Conservation (phyloP, 2,329 filamentous ascomycete species). For the Whalleya microplaca region DNA sequence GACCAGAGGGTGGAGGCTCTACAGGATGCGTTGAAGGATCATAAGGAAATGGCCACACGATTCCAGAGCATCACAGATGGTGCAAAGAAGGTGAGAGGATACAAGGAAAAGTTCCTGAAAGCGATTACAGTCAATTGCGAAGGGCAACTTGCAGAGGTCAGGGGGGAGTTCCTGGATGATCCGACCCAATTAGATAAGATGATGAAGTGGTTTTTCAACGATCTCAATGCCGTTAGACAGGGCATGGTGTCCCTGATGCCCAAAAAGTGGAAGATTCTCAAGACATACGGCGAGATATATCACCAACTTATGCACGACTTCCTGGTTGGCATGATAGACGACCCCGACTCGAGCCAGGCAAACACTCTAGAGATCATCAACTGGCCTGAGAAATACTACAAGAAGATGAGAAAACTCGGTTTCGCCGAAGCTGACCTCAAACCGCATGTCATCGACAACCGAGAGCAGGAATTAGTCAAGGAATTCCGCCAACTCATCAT, state of each 20-base stretch:
- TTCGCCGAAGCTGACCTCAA: constrained; percentile 75
- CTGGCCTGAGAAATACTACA: constrained; percentile 95
- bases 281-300: constrained; percentile 88
- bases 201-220: constrained; percentile 97
- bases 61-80: constrained; percentile 96
- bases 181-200: constrained; percentile 82
- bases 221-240: constrained; percentile 90
- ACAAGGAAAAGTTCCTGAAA: constrained; percentile 93
- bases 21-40: constrained; percentile 92
- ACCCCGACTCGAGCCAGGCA: constrained; percentile 80
- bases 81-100: constrained; percentile 87
- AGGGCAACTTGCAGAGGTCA: constrained; percentile 72
- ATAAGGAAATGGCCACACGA: constrained; percentile 88
- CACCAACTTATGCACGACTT: constrained; percentile 96
- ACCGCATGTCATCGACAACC: constrained; percentile 87
- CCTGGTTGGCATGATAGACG: constrained; percentile 79
- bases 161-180: constrained; percentile 79
- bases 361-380: constrained; percentile 91
- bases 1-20: constrained; percentile 89
- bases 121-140: constrained; percentile 75
- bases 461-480: constrained; percentile 86
- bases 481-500: constrained; percentile 96
- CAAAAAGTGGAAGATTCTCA: constrained; percentile 94
- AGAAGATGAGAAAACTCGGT: constrained; percentile 91
- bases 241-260: constrained; percentile 93